Conservation (phyloP, 305 asterid genomes). For the Plantago coronopus region DNA sequence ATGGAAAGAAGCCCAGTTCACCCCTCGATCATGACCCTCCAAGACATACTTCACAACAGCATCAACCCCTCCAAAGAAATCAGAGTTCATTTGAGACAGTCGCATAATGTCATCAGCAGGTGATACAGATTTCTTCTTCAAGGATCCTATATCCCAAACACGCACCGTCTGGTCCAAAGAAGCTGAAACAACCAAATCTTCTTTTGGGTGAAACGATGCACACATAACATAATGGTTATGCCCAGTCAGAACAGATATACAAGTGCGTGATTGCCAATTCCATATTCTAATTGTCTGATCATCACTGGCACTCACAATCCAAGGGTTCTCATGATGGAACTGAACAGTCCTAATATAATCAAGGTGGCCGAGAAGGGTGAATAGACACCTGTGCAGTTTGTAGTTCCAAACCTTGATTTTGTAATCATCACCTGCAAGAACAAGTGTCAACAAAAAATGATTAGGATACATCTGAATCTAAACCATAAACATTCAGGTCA, state of each 20-base stretch:
- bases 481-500: not conserved
- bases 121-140: conserved; percentile 87
- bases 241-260: conserved; percentile 92
- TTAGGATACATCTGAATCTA: not conserved
- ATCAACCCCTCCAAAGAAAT: conserved; percentile 68
- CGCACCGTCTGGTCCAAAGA: conserved; percentile 97
- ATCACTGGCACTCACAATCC: conserved; percentile 98
- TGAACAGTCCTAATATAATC: conserved; percentile 97
- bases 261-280: conserved; percentile 99
- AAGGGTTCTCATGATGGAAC: conserved; percentile 91
- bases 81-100: conserved; percentile 80
- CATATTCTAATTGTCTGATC: conserved; percentile 97
- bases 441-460: not conserved
- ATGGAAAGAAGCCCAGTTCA: conserved; percentile 70
- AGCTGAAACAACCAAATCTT: conserved; percentile 93
- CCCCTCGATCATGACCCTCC: conserved; percentile 70
- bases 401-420: conserved; percentile 97
- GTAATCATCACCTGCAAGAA: conserved; percentile 89
- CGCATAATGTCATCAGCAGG: conserved; percentile 93
- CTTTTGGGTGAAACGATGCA: conserved; percentile 93
- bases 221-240: conserved; percentile 99
- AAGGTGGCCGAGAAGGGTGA: conserved; percentile 94
- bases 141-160: conserved; percentile 97
- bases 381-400: conserved; percentile 83
- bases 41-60: conserved; percentile 65